Percentiles rank a stretch among this genome's conserved stretches.
These are phyloP conservation scores for Aspergillus quadricinctus DNA, from an alignment of 2,329 filamentous ascomycete species.

Conservation along the genomic window DNA sequence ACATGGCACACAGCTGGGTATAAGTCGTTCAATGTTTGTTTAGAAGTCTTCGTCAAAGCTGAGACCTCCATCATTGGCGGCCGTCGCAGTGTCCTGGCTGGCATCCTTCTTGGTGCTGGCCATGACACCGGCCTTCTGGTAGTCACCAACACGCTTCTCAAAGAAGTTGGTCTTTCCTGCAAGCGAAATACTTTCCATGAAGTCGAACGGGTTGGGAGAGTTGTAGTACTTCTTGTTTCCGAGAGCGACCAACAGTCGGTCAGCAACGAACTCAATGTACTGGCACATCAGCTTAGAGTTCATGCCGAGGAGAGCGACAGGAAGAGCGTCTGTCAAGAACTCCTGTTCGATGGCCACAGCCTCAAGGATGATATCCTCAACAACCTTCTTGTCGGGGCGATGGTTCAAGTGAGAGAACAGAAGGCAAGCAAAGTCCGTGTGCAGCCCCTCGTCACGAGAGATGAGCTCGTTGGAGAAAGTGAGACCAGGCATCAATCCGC, in stretches of 20 bases:
- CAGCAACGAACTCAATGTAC: constrained; percentile 99
- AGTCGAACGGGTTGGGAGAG: constrained; percentile 94
- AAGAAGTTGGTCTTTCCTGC: constrained; percentile 99
- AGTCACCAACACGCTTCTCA: constrained; percentile 98
- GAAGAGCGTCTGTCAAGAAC: constrained; percentile 93
- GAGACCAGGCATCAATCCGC: constrained; percentile 94
- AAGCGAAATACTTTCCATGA: constrained; percentile 99
- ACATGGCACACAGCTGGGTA: constrained; percentile 14
- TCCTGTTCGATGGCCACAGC: constrained; percentile 95
- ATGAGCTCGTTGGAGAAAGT: constrained; percentile 99
- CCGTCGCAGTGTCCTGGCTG: constrained; percentile 45
- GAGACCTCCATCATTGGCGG: constrained; percentile 64
- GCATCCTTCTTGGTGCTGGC: constrained; percentile 73
- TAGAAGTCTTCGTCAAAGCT: constrained; percentile 96
- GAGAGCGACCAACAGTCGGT: constrained; percentile 86
- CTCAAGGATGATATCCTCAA: constrained; percentile 86
- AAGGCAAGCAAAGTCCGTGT: constrained; percentile 98
- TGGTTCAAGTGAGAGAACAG: constrained; percentile 96
- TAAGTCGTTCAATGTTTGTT: constrained; percentile 29
- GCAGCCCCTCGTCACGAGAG: constrained; percentile 97
- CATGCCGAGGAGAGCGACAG: constrained; percentile 92
- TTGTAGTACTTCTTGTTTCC: constrained; percentile 95
- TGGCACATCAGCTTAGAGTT: constrained; percentile 97
- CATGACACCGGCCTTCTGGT: constrained; percentile 99
- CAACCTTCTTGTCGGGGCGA: constrained; percentile 75